Evolutionary conservation across 345 rosid species (phyloP).

Genomic region (Orychophragmus violaceus): DNA sequence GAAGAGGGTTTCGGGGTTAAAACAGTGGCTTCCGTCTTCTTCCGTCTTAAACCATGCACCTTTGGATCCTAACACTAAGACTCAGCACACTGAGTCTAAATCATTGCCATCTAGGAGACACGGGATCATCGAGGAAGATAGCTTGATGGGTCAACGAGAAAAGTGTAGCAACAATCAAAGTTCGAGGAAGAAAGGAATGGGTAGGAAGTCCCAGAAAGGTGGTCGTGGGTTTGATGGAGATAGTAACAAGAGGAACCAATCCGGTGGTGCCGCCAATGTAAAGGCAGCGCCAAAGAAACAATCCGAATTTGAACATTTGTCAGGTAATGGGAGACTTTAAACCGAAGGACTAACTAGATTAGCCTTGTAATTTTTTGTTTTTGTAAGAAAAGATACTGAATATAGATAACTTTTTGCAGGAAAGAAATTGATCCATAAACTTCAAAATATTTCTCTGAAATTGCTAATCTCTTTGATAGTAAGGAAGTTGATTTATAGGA

Average conservation of each 20-base stretch:
- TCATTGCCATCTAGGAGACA: slow-evolving; percentile 38
- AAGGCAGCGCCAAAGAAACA: too few species aligned
- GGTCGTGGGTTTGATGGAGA: too few species aligned
- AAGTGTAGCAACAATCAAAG: slow-evolving; percentile 33
- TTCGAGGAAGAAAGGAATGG: slow-evolving; percentile 36
- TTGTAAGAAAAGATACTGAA: neutral
- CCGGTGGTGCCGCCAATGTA: too few species aligned
- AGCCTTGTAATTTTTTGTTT: neutral
- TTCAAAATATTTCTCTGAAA: too few species aligned
- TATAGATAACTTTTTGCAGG: slow-evolving; percentile 30
- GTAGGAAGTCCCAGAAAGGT: slow-evolving; percentile 42
- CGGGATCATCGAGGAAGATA: slow-evolving; percentile 26
- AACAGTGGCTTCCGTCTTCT: too few species aligned
- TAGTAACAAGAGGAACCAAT: too few species aligned
- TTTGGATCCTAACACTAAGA: too few species aligned
- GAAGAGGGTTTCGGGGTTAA: too few species aligned
- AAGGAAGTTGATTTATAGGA: too few species aligned
- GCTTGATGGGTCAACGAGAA: slow-evolving; percentile 44
- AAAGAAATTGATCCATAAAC: too few species aligned
- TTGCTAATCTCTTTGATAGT: too few species aligned
- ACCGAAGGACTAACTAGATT: neutral
- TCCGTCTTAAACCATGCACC: too few species aligned
- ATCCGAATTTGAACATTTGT: slow-evolving; percentile 42
- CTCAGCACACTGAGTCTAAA: slow-evolving; percentile 55
- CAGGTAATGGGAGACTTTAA: slow-evolving; percentile 38